Evolutionary conservation across 768 basidiomycete species (phyloP), one percentile per base, ranked within the genome.

Genomic region (Leccinum incarnatum): DNA sequence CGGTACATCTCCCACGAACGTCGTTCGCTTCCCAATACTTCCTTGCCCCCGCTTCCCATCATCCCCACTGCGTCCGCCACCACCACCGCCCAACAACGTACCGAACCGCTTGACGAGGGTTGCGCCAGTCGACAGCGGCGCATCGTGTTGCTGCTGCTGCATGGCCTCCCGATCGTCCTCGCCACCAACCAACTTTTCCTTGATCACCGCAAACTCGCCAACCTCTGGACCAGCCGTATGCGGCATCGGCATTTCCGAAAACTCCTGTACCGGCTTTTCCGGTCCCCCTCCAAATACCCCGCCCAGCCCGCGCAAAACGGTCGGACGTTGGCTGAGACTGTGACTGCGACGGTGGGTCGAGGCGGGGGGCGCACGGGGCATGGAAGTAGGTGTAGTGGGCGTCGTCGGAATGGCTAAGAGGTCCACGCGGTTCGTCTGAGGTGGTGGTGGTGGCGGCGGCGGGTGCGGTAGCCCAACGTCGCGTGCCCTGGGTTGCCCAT

Each of bases 301-400:
- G 25, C 81, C 78, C 82, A 85, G 83, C 2, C 83, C 81, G 47
- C 83, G 78, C 19, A 80, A 64, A 3, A 72, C 74, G 2, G 68
- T 74, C 11, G 89, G 91, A 19, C 90, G 75, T 68, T 92, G 89
- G 64, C 87, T 90, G 72, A 94, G 79, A 67, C 89, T 91, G 70
- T 93, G 92, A 60, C 89, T 93, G 55, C 91, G 79, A 54, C 87
- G 80, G 72, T 95, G 93, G 5, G 87, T 89, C 30, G 87, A 86
- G 4, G 86, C 88, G 8, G 88, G 84, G 2, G 92, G 91, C 1
- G 88, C 84, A 36, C 88, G 80, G 1, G 88, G 89, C 56, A 83
- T 53, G 3, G 75, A 53, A 21, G 72, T 67, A 5, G 68, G 53
- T 0, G 72, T 55, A 17, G 72, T 75, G 0, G 74, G 67, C 1